Percentiles rank a stretch among this genome's conserved stretches.
These are phyloP conservation scores for Aegilops speltoides DNA, from an alignment of 176 grass and related monocot species.

Conservation along the genomic window DNA sequence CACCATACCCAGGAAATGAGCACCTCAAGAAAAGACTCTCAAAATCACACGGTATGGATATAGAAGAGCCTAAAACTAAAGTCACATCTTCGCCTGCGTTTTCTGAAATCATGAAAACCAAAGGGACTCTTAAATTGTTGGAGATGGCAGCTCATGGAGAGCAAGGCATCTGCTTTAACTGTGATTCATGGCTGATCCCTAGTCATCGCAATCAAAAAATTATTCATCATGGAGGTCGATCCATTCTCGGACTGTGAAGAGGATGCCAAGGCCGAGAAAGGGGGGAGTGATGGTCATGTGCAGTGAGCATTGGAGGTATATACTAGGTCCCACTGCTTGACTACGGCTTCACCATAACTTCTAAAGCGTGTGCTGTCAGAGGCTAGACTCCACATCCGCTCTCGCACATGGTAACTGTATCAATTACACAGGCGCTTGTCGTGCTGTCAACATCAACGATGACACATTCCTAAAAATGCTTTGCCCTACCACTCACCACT, in stretches of 20 bases:
- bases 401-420: not conserved
- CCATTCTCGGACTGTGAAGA: not conserved
- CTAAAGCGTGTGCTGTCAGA: not conserved
- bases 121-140: not conserved
- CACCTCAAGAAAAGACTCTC: not conserved
- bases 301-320: not conserved
- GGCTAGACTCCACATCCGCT: not conserved
- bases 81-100: not conserved
- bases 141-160: not conserved
- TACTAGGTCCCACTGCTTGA: not conserved
- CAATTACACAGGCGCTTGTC: not conserved
- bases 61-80: not conserved
- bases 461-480: not conserved
- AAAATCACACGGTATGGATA: constrained; percentile 1
- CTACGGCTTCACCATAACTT: not conserved
- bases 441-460: not conserved
- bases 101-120: not conserved
- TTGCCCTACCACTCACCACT: not conserved
- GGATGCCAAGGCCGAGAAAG: not conserved
- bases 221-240: not conserved
- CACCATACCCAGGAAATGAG: constrained; percentile 1
- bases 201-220: not conserved
- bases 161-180: not conserved
- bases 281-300: not conserved
- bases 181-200: not conserved